Evolutionary conservation across 164 flowering plant genomes (phyloP), one percentile per base, ranked within the genome.

Genomic region (Berberis vulgaris): DNA sequence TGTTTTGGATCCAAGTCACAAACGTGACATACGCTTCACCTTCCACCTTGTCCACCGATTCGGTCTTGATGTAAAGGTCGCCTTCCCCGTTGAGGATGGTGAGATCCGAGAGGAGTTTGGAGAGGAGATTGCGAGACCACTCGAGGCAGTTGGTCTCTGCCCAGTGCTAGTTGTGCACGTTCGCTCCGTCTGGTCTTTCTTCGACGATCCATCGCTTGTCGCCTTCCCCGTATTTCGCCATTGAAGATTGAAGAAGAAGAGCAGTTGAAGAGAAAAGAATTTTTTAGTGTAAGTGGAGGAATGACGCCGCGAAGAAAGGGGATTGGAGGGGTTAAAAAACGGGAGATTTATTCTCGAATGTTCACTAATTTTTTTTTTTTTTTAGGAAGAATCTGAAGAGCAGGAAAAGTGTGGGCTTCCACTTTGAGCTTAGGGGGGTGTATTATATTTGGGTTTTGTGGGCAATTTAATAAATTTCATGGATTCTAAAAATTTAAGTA

Each of bases 161-260:
- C 99, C 99, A 95, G 81, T 95, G 99, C 99, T 98, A 95, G 80
- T 95, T 95, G 78, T 95, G 99, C 59, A 95, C 99, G 72, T 95
- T 95, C 63, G 97, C 72, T 10, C 99, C 99, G 79, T 95, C 99
- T 5, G 94, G 69, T 42, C 99, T 76, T 43, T 95, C 98, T 69
- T 89, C 90, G 12, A 95, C 99, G 79, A 95, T 91, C 99, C 99
- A 95, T 3, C 98, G 81, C 75, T 83, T 88, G 84, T 91, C 99
- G 44, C 98, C 99, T 67, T 95, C 98, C 5, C 98, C 98, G 83
- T 72, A 84, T 63, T 79, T 86, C 54, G 97, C 99, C 99, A 95
- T 95, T 52, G 7, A 26, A 26, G 26, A 26, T 26, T 26, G 26
- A 4, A 44, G 6, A 44, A 2, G 8, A 60, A 0, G 60, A 9